Evolutionary conservation across 163 green algal genomes (phyloP).

Genomic region (Chlorella variabilis): DNA sequence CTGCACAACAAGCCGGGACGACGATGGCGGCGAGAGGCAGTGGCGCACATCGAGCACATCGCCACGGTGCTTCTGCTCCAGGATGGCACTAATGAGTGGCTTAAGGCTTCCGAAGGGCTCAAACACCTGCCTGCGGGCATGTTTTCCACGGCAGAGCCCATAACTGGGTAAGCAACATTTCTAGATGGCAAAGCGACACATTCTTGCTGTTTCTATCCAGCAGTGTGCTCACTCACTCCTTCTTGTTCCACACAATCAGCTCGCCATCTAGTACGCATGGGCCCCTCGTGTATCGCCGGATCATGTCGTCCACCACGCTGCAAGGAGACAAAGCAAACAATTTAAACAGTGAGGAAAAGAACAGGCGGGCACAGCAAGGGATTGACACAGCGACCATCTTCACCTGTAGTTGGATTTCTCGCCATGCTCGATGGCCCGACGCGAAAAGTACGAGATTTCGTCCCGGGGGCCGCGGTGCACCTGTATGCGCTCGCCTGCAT

Average conservation of each 20-base stretch:
- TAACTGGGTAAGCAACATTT: no score
- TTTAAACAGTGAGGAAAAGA: background rate
- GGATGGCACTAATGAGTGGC: conserved; percentile 40
- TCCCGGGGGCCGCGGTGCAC: conserved; percentile 15
- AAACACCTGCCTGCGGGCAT: conserved; percentile 52
- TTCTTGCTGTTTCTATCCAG: background rate
- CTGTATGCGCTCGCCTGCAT: conserved; percentile 31
- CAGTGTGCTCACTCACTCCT: conserved; percentile 34
- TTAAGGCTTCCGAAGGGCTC: conserved; percentile 75
- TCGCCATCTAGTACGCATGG: conserved; percentile 31
- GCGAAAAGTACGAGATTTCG: conserved; percentile 2
- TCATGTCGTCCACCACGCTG: conserved; percentile 16
- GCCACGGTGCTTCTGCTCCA: background rate
- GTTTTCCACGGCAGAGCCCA: no score
- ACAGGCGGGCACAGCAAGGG: background rate
- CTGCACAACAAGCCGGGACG: no score
- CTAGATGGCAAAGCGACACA: background rate
- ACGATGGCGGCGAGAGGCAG: no score
- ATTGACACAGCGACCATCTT: background rate
- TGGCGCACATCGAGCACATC: conserved; percentile 19
- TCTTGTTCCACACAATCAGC: conserved; percentile 36
- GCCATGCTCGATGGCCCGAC: conserved; percentile 26
- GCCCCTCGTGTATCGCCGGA: background rate
- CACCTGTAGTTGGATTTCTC: conserved; percentile 22
- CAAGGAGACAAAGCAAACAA: no score